Conservation (phyloP, 805 yeast species). For the Candida ponderosae region DNA sequence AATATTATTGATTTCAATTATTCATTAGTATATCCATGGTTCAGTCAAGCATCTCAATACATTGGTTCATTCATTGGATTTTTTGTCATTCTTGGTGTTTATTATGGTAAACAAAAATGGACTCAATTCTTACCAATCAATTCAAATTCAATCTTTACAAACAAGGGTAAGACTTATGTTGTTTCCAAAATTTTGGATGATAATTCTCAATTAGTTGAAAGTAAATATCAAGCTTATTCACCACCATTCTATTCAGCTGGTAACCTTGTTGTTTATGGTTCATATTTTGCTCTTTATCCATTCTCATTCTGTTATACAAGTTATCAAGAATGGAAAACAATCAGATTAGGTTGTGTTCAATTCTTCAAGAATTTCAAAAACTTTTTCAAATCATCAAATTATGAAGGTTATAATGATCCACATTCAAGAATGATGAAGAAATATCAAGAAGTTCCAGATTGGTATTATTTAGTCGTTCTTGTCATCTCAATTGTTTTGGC, state of each 20-base stretch:
- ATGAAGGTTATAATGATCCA: conserved; percentile 37
- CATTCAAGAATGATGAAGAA: conserved; percentile 42
- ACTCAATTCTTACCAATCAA: conserved; percentile 33
- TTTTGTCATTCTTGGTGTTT: conserved; percentile 25
- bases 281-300: conserved; percentile 37
- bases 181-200: conserved; percentile 38
- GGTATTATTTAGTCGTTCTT: conserved; percentile 32
- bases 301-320: conserved; percentile 40
- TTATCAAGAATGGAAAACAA: conserved; percentile 35
- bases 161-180: conserved; percentile 39
- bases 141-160: conserved; percentile 44
- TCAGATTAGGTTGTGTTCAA: conserved; percentile 38
- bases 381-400: conserved; percentile 3
- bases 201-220: conserved; percentile 35
- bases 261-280: conserved; percentile 49
- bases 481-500: conserved; percentile 36
- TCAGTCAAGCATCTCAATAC: conserved; percentile 22
- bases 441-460: conserved; percentile 57
- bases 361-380: conserved; percentile 22
- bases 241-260: conserved; percentile 65
- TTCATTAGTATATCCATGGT: conserved; percentile 39
- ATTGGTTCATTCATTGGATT: conserved; percentile 27
- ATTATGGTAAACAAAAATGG: conserved; percentile 34
- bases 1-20: conserved; percentile 26
- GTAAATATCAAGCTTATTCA: conserved; percentile 44